These are phyloP conservation scores for Metschnikowia noctiluminum DNA, from an alignment of 805 yeast genomes.

Conservation along the genomic window DNA sequence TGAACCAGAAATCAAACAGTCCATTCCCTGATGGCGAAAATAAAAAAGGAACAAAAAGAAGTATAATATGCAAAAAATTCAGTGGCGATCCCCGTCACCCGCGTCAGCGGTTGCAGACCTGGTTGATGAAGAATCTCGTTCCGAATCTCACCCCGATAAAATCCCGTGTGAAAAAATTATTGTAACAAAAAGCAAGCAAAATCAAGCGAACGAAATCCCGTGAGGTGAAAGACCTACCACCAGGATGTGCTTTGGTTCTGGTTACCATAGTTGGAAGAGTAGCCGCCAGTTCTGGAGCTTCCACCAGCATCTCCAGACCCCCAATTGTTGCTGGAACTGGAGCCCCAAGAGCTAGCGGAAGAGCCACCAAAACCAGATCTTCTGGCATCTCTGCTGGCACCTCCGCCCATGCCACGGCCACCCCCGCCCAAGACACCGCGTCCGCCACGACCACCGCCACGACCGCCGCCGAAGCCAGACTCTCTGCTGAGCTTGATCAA, in stretches of 20 bases:
- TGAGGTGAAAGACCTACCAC: conserved; percentile 27
- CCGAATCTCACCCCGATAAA: conserved; percentile 4
- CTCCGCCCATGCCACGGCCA: conserved; percentile 23
- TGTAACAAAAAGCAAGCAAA: conserved; percentile 16
- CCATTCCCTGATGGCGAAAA: conserved; percentile 18
- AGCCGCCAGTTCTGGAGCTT: conserved; percentile 26
- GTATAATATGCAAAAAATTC: conserved; percentile 17
- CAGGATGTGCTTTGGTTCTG: conserved; percentile 35
- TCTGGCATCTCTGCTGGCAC: conserved; percentile 48
- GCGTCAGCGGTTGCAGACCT: conserved; percentile 16
- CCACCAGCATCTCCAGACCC: conserved; percentile 23
- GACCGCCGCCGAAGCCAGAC: conserved; percentile 45
- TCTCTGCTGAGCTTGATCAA: conserved; percentile 79
- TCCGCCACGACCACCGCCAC: conserved; percentile 41
- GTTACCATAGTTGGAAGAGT: conserved; percentile 33
- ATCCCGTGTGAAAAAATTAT: conserved; percentile 14
- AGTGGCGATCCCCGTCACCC: conserved; percentile 16
- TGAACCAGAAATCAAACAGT: conserved; percentile 15
- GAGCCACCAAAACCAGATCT: conserved; percentile 38
- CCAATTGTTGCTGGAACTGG: conserved; percentile 17
- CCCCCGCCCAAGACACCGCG: conserved; percentile 54
- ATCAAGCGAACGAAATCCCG: conserved; percentile 4
- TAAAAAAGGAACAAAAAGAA: conserved; percentile 18
- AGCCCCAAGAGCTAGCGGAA: conserved; percentile 20
- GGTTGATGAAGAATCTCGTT: conserved; percentile 2